phyloP scores from a whole-genome alignment of 2,329 filamentous ascomycete genomes.

The Calonectria pseudoturangicola region DNA sequence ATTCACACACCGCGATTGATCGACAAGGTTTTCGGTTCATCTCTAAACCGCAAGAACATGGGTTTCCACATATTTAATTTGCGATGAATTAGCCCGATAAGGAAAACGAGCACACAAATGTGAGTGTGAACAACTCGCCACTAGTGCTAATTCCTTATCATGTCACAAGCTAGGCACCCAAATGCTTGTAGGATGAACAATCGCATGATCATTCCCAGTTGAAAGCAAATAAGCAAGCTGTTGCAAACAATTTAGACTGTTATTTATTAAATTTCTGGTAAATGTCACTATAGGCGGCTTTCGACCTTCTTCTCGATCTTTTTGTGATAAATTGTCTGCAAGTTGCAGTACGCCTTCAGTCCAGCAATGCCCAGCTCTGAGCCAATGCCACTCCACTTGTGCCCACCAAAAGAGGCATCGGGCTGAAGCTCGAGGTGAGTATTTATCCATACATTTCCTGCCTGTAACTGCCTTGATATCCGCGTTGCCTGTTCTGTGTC shows the following conservation, averaged over 20 bases:
- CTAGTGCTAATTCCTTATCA: no score
- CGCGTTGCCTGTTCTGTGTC: constrained; percentile 69
- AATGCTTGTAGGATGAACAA: neutral
- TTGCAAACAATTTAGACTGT: neutral
- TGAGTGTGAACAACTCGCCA: no score
- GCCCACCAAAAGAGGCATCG: constrained; percentile 41
- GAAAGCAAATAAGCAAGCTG: no score
- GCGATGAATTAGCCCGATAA: no score
- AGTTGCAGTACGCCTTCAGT: constrained; percentile 39
- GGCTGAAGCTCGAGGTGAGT: constrained; percentile 28
- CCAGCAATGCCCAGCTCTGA: constrained; percentile 40
- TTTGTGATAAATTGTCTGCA: constrained; percentile 31
- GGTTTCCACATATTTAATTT: no score
- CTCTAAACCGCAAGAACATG: no score
- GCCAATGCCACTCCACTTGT: constrained; percentile 46
- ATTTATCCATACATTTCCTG: constrained; percentile 76
- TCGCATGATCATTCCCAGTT: no score
- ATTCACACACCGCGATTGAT: neutral
- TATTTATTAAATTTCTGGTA: neutral
- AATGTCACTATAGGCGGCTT: neutral
- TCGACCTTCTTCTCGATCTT: neutral
- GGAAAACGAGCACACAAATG: no score
- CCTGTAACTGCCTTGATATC: constrained; percentile 71
- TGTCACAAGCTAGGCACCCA: no score
- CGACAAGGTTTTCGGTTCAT: constrained; percentile 21